These are phyloP conservation scores for Thalassiosira delicatula DNA, from an alignment of 352 stramenopile genomes.

Conservation along the genomic window DNA sequence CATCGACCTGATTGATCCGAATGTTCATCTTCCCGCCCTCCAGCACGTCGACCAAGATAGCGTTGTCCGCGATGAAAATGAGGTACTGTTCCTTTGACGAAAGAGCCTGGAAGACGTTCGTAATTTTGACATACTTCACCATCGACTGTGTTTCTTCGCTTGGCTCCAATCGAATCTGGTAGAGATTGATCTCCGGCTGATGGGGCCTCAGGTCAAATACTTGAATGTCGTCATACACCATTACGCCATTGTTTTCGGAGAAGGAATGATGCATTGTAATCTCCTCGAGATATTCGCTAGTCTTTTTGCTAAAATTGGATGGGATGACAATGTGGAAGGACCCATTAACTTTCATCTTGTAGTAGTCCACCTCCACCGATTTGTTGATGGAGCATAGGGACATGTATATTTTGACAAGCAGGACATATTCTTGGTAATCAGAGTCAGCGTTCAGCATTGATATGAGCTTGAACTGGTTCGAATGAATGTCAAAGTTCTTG, in stretches of 20 bases:
- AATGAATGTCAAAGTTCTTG: conserved; percentile 66
- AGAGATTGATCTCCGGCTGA: conserved; percentile 74
- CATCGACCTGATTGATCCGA: conserved; percentile 69
- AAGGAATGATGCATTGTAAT: conserved; percentile 71
- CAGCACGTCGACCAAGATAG: conserved; percentile 63
- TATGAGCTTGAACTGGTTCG: conserved; percentile 68
- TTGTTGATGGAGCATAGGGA: conserved; percentile 76
- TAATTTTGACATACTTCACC: conserved; percentile 77
- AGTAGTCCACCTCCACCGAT: conserved; percentile 75
- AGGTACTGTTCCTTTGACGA: conserved; percentile 62
- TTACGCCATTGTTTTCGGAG: conserved; percentile 67
- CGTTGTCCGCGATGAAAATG: conserved; percentile 73
- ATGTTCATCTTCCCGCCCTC: conserved; percentile 61
- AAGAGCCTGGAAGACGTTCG: conserved; percentile 66
- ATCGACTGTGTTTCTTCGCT: conserved; percentile 63
- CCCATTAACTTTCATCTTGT: conserved; percentile 71
- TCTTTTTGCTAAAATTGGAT: conserved; percentile 71
- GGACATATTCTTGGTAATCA: conserved; percentile 72
- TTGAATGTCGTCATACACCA: conserved; percentile 72
- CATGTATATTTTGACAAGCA: conserved; percentile 79
- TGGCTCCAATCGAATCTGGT: conserved; percentile 61
- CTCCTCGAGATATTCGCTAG: conserved; percentile 67
- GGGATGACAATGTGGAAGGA: conserved; percentile 73
- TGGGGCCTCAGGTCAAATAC: conserved; percentile 70
- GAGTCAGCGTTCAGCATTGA: conserved; percentile 71